These are phyloP conservation scores for Aspergillus olivimuriae DNA, from an alignment of 495 filamentous ascomycete species.

Conservation along the genomic window DNA sequence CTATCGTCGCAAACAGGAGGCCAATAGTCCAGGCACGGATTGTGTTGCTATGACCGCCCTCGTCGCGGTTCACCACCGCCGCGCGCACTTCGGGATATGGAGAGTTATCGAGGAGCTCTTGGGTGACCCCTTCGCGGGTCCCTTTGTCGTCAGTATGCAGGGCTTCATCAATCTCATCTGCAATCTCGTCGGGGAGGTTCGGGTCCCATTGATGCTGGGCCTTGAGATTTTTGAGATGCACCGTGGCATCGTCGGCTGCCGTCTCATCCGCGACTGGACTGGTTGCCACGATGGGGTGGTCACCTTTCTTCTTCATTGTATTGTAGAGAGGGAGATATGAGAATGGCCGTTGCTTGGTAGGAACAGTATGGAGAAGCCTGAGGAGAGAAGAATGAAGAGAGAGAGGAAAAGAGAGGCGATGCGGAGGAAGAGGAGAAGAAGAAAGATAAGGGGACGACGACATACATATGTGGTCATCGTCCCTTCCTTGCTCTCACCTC, in stretches of 20 bases:
- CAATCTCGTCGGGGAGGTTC: constrained; percentile 57
- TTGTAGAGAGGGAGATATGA: neutral
- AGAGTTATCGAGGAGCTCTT: constrained; percentile 58
- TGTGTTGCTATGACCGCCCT: constrained; percentile 60
- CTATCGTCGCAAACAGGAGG: constrained; percentile 58
- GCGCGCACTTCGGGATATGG: constrained; percentile 59
- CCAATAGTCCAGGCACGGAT: constrained; percentile 68
- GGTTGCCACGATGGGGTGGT: neutral
- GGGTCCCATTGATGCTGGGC: constrained; percentile 62
- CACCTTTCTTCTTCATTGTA: neutral
- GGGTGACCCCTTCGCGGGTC: constrained; percentile 47
- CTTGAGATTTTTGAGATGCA: constrained; percentile 41
- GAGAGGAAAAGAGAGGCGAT: neutral
- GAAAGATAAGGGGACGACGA: neutral
- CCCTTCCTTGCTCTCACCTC: no score
- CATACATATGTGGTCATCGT: no score
- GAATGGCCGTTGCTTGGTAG: no score
- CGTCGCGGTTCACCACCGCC: constrained; percentile 48
- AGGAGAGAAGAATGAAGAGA: neutral
- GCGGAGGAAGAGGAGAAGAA: neutral
- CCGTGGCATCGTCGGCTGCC: constrained; percentile 31
- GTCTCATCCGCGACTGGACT: neutral
- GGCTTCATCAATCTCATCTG: constrained; percentile 54
- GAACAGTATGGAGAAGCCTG: neutral
- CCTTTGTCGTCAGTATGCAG: constrained; percentile 48